Base-by-base conservation (phyloP, 768 basidiomycete species). In the Hericium coralloides region DNA sequence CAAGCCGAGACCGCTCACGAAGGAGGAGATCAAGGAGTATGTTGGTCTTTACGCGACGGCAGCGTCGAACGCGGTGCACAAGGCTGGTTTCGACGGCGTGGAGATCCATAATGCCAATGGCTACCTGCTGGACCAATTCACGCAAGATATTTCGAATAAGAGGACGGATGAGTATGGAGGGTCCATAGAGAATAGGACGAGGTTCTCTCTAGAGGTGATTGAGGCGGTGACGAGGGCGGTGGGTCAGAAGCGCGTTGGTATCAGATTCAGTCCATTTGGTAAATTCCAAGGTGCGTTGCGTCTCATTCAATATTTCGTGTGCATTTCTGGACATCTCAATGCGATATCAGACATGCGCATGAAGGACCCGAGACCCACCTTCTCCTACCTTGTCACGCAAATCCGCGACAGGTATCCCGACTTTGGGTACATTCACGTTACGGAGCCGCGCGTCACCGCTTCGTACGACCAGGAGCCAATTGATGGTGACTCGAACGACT, bases 151-250 rank as follows among this genome's bases (percentile, higher is more conserved):
- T n/a, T 72, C 72, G 38, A 87, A 88, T 67, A 63, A 74, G 4
- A 75, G 85, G 15, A 80, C 76, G 7, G 86, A 89, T 65, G 70
- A 76, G 48, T 91, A 85, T 66, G 88, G 88, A 0, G 88, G 89
- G 2, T 78, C 76, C 48, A 69, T 87, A 26, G 79, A 84, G 65
- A 79, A 78, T 56, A 73, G 89, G 5, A 70, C 74, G 1, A 73
- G 79, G 25, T 88, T 90, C 65, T 63, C 68, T 0, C 68, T 84
- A 6, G 81, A 84, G 58, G 71, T 85, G 39, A 65, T 81, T 7
- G 73, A 79, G 38, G 81, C 79, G 1, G 69, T 87, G 1, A 71
- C 69, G 3, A 65, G 73, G 0, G 77, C 78, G 1, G 68, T 88
- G 38, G 87, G 87, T 0, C 66, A 72, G 25, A 75, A 80, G 22